These are phyloP conservation scores for Lepiota venenata DNA, from an alignment of 768 basidiomycete genomes.

Conservation along the genomic window DNA sequence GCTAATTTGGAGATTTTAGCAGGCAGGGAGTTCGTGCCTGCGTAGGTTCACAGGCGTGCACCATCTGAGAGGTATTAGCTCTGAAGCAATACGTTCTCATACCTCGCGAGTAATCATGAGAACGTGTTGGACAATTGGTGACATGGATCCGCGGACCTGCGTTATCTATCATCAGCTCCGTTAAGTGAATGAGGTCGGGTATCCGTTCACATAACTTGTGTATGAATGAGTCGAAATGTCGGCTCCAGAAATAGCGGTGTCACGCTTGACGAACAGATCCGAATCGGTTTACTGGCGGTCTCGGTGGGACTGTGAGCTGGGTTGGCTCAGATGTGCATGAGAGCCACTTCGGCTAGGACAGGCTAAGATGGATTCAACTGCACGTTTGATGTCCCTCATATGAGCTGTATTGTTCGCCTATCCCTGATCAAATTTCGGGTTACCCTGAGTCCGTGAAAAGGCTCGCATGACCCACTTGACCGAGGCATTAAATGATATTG, in stretches of 20 bases:
- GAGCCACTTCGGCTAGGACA: neutral
- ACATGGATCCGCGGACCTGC: conserved; percentile 12
- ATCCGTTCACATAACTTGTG: neutral
- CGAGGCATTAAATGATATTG: too few relatives aligned
- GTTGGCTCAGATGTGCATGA: neutral
- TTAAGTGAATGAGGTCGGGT: conserved; percentile 8
- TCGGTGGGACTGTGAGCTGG: conserved; percentile 7
- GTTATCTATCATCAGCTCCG: conserved; percentile 12
- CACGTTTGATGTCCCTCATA: too few relatives aligned
- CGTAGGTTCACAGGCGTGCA: too few relatives aligned
- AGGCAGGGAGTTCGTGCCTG: too few relatives aligned
- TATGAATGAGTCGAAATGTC: neutral
- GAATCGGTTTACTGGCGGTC: neutral
- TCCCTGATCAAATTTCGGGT: neutral
- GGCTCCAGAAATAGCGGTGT: conserved; percentile 9
- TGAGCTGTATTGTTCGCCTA: too few relatives aligned
- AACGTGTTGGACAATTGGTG: neutral
- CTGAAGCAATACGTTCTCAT: too few relatives aligned
- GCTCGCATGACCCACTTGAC: neutral
- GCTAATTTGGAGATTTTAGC: too few relatives aligned
- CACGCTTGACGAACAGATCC: conserved; percentile 1
- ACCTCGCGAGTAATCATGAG: too few relatives aligned
- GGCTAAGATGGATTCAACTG: too few relatives aligned
- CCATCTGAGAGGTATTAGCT: too few relatives aligned
- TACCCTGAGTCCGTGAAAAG: too few relatives aligned